These are phyloP conservation scores for Bombardia bombarda DNA, from an alignment of 495 filamentous ascomycete genomes.

Conservation along the genomic window DNA sequence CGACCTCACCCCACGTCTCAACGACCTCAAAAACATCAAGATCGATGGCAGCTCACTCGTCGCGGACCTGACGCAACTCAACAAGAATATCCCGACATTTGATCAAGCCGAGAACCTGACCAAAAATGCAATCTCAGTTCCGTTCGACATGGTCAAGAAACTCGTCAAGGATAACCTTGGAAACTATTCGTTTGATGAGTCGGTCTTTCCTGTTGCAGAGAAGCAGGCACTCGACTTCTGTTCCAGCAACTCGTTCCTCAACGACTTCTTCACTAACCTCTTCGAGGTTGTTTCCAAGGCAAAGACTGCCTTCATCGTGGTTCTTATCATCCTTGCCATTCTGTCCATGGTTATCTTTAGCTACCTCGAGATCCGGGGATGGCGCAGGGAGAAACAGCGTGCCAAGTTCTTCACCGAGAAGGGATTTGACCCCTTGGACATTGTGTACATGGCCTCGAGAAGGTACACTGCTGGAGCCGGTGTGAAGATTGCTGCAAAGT, in stretches of 20 bases:
- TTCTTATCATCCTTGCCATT: constrained; percentile 61
- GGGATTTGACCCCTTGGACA: constrained; percentile 72
- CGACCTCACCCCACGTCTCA: constrained; percentile 51
- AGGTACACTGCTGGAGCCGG: constrained; percentile 65
- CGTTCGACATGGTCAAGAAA: constrained; percentile 70
- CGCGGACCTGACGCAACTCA: constrained; percentile 56
- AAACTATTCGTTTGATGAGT: constrained; percentile 67
- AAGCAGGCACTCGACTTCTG: constrained; percentile 84
- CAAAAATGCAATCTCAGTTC: constrained; percentile 58
- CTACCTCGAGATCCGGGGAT: constrained; percentile 71
- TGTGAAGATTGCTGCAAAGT: constrained; percentile 61
- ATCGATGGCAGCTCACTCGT: constrained; percentile 57
- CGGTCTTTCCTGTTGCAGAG: constrained; percentile 67
- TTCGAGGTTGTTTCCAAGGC: constrained; percentile 51
- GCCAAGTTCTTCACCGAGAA: constrained; percentile 57
- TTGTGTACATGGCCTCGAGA: constrained; percentile 77
- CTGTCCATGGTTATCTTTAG: constrained; percentile 69
- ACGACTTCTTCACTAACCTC: constrained; percentile 75
- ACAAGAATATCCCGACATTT: constrained; percentile 74
- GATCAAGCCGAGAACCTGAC: constrained; percentile 72
- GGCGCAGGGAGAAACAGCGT: constrained; percentile 61
- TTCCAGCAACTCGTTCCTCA: constrained; percentile 72
- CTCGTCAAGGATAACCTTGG: constrained; percentile 58
- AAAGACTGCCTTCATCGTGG: constrained; percentile 63
- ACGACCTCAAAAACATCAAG: constrained; percentile 58